Evolutionary conservation across 768 basidiomycete genomes (phyloP).

Genomic region (Rhodocollybia butyracea): DNA sequence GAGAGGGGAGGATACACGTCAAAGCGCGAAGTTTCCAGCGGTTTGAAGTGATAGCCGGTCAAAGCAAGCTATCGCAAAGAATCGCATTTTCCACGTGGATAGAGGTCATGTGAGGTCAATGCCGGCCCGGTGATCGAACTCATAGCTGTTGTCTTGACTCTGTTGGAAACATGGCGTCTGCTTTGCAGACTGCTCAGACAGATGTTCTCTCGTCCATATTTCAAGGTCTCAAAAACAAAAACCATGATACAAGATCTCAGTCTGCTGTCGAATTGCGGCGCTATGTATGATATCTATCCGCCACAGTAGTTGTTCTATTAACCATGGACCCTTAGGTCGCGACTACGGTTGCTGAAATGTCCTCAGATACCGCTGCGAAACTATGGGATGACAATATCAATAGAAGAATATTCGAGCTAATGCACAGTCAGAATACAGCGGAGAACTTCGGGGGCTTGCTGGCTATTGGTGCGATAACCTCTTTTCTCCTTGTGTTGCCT

Average conservation of each 20-base stretch:
- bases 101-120: background rate
- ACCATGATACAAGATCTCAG: constrained; percentile 59
- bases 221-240: constrained; percentile 59
- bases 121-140: background rate
- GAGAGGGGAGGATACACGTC: too few relatives aligned
- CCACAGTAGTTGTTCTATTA: constrained; percentile 2
- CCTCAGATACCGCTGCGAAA: constrained; percentile 75
- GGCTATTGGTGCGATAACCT: constrained; percentile 68
- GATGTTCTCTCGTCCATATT: constrained; percentile 70
- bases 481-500: background rate
- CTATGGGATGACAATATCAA: constrained; percentile 87
- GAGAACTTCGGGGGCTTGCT: constrained; percentile 86
- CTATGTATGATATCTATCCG: constrained; percentile 51
- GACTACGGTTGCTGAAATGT: constrained; percentile 73
- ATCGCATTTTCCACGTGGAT: background rate
- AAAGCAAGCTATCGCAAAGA: background rate
- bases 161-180: constrained; percentile 62
- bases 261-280: constrained; percentile 71
- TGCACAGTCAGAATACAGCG: constrained; percentile 72
- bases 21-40: too few relatives aligned
- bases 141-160: too few relatives aligned
- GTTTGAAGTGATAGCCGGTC: too few relatives aligned
- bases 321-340: constrained; percentile 52
- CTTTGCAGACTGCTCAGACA: constrained; percentile 50
- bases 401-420: constrained; percentile 73